Percentiles rank a stretch among this genome's conserved stretches.
Conservation (phyloP, 2,329 filamentous ascomycete genomes). For the Pseudocercospora pini-densiflorae region DNA sequence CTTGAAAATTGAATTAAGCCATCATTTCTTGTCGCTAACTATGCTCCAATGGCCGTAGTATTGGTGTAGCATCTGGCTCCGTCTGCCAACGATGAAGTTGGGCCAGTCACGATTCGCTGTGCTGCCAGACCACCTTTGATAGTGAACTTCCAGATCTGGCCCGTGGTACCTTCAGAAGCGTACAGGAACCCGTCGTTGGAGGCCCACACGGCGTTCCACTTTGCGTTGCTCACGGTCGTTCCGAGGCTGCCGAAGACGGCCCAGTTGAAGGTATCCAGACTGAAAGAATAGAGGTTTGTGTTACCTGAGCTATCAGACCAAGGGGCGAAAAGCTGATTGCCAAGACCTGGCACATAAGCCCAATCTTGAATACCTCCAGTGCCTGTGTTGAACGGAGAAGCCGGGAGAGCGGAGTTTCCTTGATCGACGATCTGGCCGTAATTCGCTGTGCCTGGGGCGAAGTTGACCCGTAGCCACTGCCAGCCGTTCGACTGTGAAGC, state of each 20-base stretch:
- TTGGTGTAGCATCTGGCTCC: conserved; percentile 17
- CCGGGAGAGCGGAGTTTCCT: neutral
- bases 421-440: conserved; percentile 19
- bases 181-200: conserved; percentile 15
- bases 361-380: conserved; percentile 17
- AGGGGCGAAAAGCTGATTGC: conserved; percentile 12
- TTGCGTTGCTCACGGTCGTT: neutral
- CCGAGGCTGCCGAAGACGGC: neutral
- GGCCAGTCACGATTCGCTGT: neutral
- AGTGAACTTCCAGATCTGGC: conserved; percentile 21
- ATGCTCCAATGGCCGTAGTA: neutral
- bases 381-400: neutral
- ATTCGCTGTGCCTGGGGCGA: conserved; percentile 11
- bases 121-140: neutral
- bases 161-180: conserved; percentile 14
- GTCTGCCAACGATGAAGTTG: conserved; percentile 8
- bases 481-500: conserved; percentile 13
- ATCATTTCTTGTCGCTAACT: neutral
- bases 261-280: conserved; percentile 5
- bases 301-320: neutral
- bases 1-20: neutral
- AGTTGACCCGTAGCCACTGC: conserved; percentile 17
- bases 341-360: conserved; percentile 15
- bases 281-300: conserved; percentile 15
- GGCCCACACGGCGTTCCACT: conserved; percentile 19